Conservation (phyloP, 371 early-diverging fungal species). For the Dichotomocladium elegans region DNA sequence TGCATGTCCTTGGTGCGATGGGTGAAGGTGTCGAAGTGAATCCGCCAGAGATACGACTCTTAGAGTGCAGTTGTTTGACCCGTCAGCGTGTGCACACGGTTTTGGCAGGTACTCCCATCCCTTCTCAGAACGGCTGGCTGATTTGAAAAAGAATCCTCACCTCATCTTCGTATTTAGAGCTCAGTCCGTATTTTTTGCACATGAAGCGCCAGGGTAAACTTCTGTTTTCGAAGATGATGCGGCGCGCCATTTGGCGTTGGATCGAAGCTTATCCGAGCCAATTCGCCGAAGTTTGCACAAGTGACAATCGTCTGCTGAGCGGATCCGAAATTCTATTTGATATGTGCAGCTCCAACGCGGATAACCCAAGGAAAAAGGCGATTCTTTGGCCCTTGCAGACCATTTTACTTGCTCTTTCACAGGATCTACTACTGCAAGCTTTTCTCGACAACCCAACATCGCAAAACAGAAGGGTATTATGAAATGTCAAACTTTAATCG, state of each 20-base stretch:
- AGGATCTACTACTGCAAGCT: slow-evolving; percentile 63
- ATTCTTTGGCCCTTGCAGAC: slow-evolving; percentile 85
- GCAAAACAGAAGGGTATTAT: slow-evolving; percentile 34
- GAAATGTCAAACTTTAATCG: too few relatives aligned
- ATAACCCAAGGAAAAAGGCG: slow-evolving; percentile 57
- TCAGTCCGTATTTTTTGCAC: slow-evolving; percentile 58
- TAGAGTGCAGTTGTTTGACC: slow-evolving; percentile 75
- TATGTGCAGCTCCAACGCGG: slow-evolving; percentile 63
- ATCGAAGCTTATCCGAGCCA: slow-evolving; percentile 73
- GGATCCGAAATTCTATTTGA: slow-evolving; percentile 76
- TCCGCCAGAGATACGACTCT: slow-evolving; percentile 67
- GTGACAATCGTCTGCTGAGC: slow-evolving; percentile 60
- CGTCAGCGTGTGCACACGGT: slow-evolving; percentile 61
- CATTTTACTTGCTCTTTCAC: slow-evolving; percentile 70
- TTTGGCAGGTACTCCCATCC: slow-evolving; percentile 52
- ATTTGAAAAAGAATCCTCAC: background rate
- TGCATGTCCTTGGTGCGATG: slow-evolving; percentile 47
- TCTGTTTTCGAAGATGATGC: slow-evolving; percentile 62
- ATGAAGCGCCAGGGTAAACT: slow-evolving; percentile 66
- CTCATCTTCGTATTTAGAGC: slow-evolving; percentile 34
- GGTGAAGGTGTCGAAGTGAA: slow-evolving; percentile 51
- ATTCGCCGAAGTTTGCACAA: slow-evolving; percentile 62
- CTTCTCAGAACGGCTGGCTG: background rate
- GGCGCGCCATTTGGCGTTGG: slow-evolving; percentile 84
- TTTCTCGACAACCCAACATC: slow-evolving; percentile 33